Percentiles rank a stretch among this genome's conserved stretches.
Conservation (phyloP, 805 yeast genomes). For the Blastobotrys attinorum region DNA sequence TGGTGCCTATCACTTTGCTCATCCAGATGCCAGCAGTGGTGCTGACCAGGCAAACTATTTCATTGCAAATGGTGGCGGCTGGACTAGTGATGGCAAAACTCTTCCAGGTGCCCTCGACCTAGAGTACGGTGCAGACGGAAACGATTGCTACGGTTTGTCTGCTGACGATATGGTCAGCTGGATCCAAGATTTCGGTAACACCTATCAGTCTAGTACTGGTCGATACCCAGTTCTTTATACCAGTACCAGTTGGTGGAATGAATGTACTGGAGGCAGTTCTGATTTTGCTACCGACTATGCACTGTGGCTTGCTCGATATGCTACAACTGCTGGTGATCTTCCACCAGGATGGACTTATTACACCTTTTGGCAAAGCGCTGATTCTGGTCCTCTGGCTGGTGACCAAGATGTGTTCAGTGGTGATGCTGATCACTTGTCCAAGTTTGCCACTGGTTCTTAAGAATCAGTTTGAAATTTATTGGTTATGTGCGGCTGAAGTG, state of each 20-base stretch:
- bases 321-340: neutral
- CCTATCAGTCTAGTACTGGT: neutral
- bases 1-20: constrained; percentile 3
- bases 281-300: neutral
- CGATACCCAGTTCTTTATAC: constrained; percentile 1
- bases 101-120: constrained; percentile 1
- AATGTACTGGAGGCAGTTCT: neutral
- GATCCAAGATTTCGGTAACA: neutral
- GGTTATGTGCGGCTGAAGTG: neutral
- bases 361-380: neutral
- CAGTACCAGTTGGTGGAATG: constrained; percentile 1
- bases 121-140: neutral
- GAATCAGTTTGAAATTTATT: neutral
- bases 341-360: neutral
- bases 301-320: neutral
- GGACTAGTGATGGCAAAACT: constrained; percentile 1
- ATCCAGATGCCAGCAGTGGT: neutral
- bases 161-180: neutral
- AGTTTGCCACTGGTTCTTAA: constrained; percentile 1
- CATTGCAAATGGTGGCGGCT: neutral
- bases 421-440: neutral
- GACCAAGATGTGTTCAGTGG: constrained; percentile 1
- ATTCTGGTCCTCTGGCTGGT: neutral
- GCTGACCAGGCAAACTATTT: neutral
- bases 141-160: neutral